These are phyloP conservation scores for Diaporthe sp. DNA, from an alignment of 2,329 filamentous ascomycete species.

Conservation along the genomic window DNA sequence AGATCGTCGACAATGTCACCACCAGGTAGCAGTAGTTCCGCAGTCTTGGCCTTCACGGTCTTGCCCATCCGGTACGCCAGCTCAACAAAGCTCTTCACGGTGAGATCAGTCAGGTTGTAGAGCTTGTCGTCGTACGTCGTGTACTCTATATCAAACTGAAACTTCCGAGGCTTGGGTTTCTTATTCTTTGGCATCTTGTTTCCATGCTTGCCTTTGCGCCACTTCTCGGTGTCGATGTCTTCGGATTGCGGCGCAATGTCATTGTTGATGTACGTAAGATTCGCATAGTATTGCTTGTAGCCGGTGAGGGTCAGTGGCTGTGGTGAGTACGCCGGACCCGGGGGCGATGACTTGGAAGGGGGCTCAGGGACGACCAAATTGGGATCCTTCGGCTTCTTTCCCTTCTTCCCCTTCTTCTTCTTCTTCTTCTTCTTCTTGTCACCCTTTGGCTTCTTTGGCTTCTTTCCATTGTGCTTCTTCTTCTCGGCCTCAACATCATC, in stretches of 20 bases:
- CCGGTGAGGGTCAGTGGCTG: slow-evolving; percentile 84
- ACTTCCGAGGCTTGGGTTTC: slow-evolving; percentile 72
- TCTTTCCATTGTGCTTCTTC: slow-evolving; percentile 48
- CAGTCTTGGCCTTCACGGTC: slow-evolving; percentile 47
- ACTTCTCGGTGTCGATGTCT: slow-evolving; percentile 55
- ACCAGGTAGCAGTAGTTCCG: slow-evolving; percentile 23
- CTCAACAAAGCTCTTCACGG: slow-evolving; percentile 83
- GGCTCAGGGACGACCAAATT: slow-evolving; percentile 76
- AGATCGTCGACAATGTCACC: slow-evolving; percentile 36
- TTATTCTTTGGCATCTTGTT: slow-evolving; percentile 68
- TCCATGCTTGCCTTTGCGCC: slow-evolving; percentile 75
- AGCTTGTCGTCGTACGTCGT: slow-evolving; percentile 82
- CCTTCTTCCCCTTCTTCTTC: slow-evolving; percentile 57
- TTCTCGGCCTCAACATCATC: slow-evolving; percentile 44
- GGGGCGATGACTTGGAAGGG: slow-evolving; percentile 79
- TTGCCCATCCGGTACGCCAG: slow-evolving; percentile 85
- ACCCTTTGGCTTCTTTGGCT: slow-evolving; percentile 49
- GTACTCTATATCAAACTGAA: slow-evolving; percentile 88
- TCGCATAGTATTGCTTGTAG: slow-evolving; percentile 94
- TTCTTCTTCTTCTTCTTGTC: slow-evolving; percentile 59
- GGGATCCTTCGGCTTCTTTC: slow-evolving; percentile 65
- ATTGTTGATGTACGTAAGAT: slow-evolving; percentile 91
- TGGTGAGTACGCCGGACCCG: slow-evolving; percentile 90
- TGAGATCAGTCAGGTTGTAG: slow-evolving; percentile 85
- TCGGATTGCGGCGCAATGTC: slow-evolving; percentile 60